Conservation (phyloP, 2,329 filamentous ascomycete species). For the Cytospora mali region DNA sequence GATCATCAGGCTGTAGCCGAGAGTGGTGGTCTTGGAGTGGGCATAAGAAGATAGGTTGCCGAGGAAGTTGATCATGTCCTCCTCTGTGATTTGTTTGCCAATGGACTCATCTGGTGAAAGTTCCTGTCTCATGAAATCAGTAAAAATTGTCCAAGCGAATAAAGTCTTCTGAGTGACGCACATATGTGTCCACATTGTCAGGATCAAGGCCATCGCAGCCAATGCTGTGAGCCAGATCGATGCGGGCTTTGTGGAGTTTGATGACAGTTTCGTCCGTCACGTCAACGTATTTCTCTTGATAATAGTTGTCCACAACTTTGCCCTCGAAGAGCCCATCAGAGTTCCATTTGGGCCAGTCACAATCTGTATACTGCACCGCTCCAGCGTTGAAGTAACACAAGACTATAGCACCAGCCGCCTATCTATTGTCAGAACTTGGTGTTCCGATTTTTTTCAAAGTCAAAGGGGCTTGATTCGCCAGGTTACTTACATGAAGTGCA, state of each 20-base stretch:
- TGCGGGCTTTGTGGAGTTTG: slow-evolving; percentile 11
- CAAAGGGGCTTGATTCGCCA: no score
- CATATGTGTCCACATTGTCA: slow-evolving; percentile 25
- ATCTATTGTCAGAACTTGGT: neutral
- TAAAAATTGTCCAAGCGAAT: neutral
- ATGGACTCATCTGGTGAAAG: slow-evolving; percentile 17
- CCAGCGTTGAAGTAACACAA: slow-evolving; percentile 26
- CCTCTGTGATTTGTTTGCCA: slow-evolving; percentile 24
- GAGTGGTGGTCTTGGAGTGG: slow-evolving; percentile 20
- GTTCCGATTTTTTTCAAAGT: no score
- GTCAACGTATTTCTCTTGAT: slow-evolving; percentile 23
- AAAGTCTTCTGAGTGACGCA: neutral
- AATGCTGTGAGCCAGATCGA: slow-evolving; percentile 24
- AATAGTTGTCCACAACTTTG: slow-evolving; percentile 15
- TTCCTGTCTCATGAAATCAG: slow-evolving; percentile 6
- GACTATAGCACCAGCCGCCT: slow-evolving; percentile 16
- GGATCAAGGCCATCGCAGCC: slow-evolving; percentile 26
- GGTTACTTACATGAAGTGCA: slow-evolving; percentile 14
- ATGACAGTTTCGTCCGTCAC: slow-evolving; percentile 14
- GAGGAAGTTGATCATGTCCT: slow-evolving; percentile 24
- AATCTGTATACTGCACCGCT: slow-evolving; percentile 20
- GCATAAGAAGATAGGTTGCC: slow-evolving; percentile 12
- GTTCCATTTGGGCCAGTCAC: slow-evolving; percentile 17
- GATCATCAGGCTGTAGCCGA: slow-evolving; percentile 21
- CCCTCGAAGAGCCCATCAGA: slow-evolving; percentile 14